Evolutionary conservation across 2,329 filamentous ascomycete genomes (phyloP), one percentile per base, ranked within the genome.

Genomic region (Phaeophleospora eucalypticola): DNA sequence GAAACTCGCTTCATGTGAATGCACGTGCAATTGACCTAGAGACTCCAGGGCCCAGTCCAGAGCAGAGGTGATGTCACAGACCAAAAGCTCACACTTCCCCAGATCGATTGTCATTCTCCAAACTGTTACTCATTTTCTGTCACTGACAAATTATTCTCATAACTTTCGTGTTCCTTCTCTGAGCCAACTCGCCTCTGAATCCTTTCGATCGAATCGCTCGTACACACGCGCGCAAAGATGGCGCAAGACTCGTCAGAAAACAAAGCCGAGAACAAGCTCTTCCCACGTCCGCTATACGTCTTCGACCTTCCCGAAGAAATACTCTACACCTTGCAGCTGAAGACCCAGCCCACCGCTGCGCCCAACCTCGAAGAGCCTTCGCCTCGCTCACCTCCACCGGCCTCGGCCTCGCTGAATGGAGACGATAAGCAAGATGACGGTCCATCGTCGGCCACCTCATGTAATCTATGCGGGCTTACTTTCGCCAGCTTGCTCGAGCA

Each of bases 241-340:
- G 24, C 24, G 24, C 24, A 29, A 29, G 12, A 29, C 24, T 6
- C 24, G 24, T n/a, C n/a, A n/a, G n/a, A n/a, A n/a, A 12, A 29
- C 24, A 29, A 29, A 29, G 12, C 12, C 7, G 7, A 29, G 24
- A 59, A 67, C 36, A 60, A 62, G 36, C 57, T 76, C 6, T 50
- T 77, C 24, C 73, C 71, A 58, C 70, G 70, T 34, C 74, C 75
- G 27, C 61, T 79, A 19, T 79, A 79, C 61, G 70, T 73, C 76
- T 96, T 90, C 68, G 85, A 94, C 65, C 79, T 96, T 18, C 88
- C 89, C 0, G 73, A 78, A 49, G 81, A 89, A 64, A 77, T 95
- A 38, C 74, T 94, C 29, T 72, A 76, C 43, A 85, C 81, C 2
- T 74, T 95, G 56, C 75, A 78, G 8, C 74, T 78, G 51, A 83